A percentile compares a stretch with the other conserved stretches of the same genome.
Conservation (phyloP, 495 filamentous ascomycete genomes). For the Recurvomyces mirabilis region DNA sequence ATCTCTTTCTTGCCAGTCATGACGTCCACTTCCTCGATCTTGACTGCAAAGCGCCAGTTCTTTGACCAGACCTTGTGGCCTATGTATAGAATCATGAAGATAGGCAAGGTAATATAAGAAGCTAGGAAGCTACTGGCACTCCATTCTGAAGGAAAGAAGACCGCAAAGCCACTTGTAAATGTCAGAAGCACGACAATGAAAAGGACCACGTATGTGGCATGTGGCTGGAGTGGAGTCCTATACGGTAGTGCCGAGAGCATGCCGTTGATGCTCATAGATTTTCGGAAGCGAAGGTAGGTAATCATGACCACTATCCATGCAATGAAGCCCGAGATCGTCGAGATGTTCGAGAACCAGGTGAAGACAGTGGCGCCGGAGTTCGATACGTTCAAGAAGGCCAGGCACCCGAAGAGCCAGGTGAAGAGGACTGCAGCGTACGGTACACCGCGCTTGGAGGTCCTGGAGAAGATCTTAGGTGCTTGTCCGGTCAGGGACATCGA, state of each 20-base stretch:
- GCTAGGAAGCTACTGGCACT: conserved; percentile 22
- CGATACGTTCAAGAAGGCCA: conserved; percentile 43
- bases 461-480: conserved; percentile 49
- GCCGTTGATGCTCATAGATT: conserved; percentile 33
- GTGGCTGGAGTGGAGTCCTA: conserved; percentile 19
- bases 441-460: conserved; percentile 47
- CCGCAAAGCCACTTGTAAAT: conserved; percentile 29
- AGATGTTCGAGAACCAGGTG: conserved; percentile 31
- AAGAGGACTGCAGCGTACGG: conserved; percentile 47
- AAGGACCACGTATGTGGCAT: conserved; percentile 15
- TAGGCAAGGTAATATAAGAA: conserved; percentile 26
- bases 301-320: conserved; percentile 28
- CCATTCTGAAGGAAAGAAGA: conserved; percentile 31
- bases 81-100: conserved; percentile 26
- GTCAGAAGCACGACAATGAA: conserved; percentile 20
- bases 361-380: conserved; percentile 35
- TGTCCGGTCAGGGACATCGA: conserved; percentile 53
- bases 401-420: conserved; percentile 41
- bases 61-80: conserved; percentile 25
- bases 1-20: conserved; percentile 24
- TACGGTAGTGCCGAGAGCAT: conserved; percentile 25
- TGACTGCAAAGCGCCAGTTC: conserved; percentile 4
- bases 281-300: conserved; percentile 36
- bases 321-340: conserved; percentile 27
- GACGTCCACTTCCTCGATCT: conserved; percentile 22